Conservation (phyloP, 805 yeast genomes). For the Lipomyces sp. region DNA sequence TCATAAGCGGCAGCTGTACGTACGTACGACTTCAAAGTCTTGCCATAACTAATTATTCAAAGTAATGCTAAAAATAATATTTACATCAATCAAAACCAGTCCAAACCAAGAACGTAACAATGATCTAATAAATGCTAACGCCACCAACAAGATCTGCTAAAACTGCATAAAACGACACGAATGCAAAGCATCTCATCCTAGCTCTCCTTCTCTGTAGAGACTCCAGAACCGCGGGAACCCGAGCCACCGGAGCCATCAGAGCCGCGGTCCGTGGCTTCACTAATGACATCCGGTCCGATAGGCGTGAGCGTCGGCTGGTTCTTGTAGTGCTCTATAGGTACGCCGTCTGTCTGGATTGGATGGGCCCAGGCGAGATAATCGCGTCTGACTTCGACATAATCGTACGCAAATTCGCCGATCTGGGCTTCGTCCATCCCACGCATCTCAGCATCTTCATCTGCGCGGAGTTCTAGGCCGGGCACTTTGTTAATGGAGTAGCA, state of each 20-base stretch:
- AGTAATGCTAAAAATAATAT: background rate
- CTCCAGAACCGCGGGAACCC: background rate
- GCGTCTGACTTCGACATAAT: constrained; percentile 94
- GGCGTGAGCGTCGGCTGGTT: constrained; percentile 29
- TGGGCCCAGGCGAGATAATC: constrained; percentile 62
- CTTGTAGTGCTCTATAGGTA: constrained; percentile 57
- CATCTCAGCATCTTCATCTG: constrained; percentile 82
- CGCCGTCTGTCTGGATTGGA: constrained; percentile 39
- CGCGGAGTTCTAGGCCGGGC: constrained; percentile 82
- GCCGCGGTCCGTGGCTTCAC: background rate
- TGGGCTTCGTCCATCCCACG: constrained; percentile 94
- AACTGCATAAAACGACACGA: background rate
- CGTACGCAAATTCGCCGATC: constrained; percentile 98
- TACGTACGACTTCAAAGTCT: no score
- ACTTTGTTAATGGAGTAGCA: constrained; percentile 74
- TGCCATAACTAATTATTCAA: background rate
- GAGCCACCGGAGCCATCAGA: background rate
- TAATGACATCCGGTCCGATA: background rate
- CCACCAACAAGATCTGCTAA: background rate
- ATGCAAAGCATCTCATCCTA: background rate
- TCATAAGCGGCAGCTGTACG: no score
- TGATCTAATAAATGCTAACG: background rate
- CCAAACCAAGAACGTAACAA: background rate
- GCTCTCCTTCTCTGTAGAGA: background rate
- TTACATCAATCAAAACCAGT: background rate